Evolutionary conservation across 495 filamentous ascomycete species (phyloP), one percentile per base, ranked within the genome.

Genomic region (Physcia stellaris): DNA sequence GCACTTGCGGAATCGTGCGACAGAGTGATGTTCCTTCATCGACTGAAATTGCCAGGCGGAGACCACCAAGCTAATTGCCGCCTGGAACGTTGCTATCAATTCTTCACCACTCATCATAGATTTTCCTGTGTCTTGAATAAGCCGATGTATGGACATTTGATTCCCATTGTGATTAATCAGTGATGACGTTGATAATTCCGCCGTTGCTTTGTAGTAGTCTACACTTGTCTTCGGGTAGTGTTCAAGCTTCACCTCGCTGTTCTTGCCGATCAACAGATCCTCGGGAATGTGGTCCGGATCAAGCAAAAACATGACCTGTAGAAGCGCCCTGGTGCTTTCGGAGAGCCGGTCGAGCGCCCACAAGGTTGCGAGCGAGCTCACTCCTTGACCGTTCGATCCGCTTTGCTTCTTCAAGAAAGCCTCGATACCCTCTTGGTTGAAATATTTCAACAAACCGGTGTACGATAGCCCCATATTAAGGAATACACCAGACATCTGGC

Each of bases 271-370:
- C 7, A 28, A 13, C 7, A 28, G 26, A 12, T 12, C 19, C 0
- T n/a, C 39, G n/a, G 61, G 48, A 2, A 63, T 16, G 1, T 48
- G 38, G 35, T 63, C 57, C 23, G 55, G 50, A 17, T 62, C 57
- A 1, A 65, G 32, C 6, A 62, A 51, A 15, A 56, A 48, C 2
- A 59, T 35, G 6, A 59, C 24, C 13, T 60, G 49, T 22, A 62
- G 45, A 10, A 62, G 44, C n/a, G 26, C 30, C 20, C 23, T 40
- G 20, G 49, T 41, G 9, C 50, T 4, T 17, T 33, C 26, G 23
- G 42, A 41, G 7, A 62, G 42, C 15, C 43, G 44, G 21, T 55
- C 51, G 31, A 64, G 51, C 28, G 60, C 50, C 61, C 61, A 64
- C 5, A 64, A 55, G 18, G 60, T 51, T n/a, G n/a, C n/a, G n/a